Evolutionary conservation across 495 filamentous ascomycete genomes (phyloP).

Genomic region (Apodospora peruviana): DNA sequence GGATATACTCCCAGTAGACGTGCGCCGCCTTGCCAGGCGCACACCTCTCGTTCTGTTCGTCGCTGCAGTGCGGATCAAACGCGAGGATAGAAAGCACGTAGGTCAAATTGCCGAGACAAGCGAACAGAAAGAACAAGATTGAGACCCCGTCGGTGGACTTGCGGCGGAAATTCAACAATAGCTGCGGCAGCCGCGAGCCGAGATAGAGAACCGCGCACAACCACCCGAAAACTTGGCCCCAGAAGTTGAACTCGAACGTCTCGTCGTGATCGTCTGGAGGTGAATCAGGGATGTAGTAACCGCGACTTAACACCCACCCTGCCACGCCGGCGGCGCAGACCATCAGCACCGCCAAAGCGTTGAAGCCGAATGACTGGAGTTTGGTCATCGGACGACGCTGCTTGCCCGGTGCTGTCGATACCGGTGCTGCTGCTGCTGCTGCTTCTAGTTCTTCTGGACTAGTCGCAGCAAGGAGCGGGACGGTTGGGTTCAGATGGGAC

Average conservation of each 20-base stretch:
- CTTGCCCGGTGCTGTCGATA: slow-evolving; percentile 31
- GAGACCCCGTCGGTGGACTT: slow-evolving; percentile 89
- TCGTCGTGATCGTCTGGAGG: slow-evolving; percentile 16
- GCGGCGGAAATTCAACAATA: slow-evolving; percentile 82
- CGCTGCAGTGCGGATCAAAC: slow-evolving; percentile 61
- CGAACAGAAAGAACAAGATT: slow-evolving; percentile 92
- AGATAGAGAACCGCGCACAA: slow-evolving; percentile 84
- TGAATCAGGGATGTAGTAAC: slow-evolving; percentile 12
- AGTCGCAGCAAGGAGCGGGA: slow-evolving; percentile 58
- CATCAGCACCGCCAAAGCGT: slow-evolving; percentile 62
- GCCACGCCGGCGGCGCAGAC: slow-evolving; percentile 77
- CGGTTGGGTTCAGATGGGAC: slow-evolving; percentile 69
- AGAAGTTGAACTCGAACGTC: slow-evolving; percentile 57
- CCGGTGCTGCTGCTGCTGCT: slow-evolving; percentile 8
- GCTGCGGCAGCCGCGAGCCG: slow-evolving; percentile 78
- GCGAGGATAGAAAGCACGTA: slow-evolving; percentile 91
- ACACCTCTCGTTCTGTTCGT: slow-evolving; percentile 38
- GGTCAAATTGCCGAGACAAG: slow-evolving; percentile 87
- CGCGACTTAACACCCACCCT: slow-evolving; percentile 73
- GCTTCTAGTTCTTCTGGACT: not conserved
- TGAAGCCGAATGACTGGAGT: slow-evolving; percentile 62
- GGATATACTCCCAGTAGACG: slow-evolving; percentile 72
- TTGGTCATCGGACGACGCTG: too few species aligned
- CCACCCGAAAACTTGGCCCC: slow-evolving; percentile 84
- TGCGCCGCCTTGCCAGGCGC: slow-evolving; percentile 45